phyloP scores from a whole-genome alignment of 2,329 filamentous ascomycete genomes.

The Fusarium staphyleae region DNA sequence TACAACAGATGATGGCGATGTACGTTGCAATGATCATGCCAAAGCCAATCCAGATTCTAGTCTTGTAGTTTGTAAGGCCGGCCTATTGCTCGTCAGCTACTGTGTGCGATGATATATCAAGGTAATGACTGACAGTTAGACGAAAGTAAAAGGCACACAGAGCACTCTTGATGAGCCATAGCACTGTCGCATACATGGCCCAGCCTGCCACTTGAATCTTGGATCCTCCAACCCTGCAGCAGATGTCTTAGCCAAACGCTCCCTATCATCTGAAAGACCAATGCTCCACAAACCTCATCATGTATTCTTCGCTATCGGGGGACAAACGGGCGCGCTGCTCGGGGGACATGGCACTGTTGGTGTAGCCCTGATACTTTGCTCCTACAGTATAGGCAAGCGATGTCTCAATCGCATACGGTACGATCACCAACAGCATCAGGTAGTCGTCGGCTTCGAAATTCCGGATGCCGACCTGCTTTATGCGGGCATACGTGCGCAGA shows the following conservation, averaged over 20 bases:
- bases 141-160: conserved; percentile 61
- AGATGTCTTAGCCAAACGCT: conserved; percentile 6
- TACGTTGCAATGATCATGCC: conserved; percentile 45
- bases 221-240: conserved; percentile 55
- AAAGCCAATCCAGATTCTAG: conserved; percentile 45
- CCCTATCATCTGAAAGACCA: neutral
- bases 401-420: conserved; percentile 41
- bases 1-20: conserved; percentile 43
- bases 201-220: conserved; percentile 62
- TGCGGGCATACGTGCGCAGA: conserved; percentile 57
- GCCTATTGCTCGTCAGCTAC: conserved; percentile 35
- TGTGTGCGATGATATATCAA: conserved; percentile 40
- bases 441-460: conserved; percentile 58
- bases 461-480: conserved; percentile 48
- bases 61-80: conserved; percentile 32
- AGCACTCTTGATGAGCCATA: conserved; percentile 62
- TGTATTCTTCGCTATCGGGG: conserved; percentile 51
- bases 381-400: conserved; percentile 48
- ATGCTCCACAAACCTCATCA: conserved; percentile 27
- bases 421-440: conserved; percentile 40
- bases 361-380: conserved; percentile 50
- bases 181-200: conserved; percentile 56
- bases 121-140: conserved; percentile 50
- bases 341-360: conserved; percentile 60
- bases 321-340: conserved; percentile 52